These are phyloP conservation scores for Boletus rufocinnamomeus DNA, from an alignment of 768 basidiomycete genomes.

Conservation along the genomic window DNA sequence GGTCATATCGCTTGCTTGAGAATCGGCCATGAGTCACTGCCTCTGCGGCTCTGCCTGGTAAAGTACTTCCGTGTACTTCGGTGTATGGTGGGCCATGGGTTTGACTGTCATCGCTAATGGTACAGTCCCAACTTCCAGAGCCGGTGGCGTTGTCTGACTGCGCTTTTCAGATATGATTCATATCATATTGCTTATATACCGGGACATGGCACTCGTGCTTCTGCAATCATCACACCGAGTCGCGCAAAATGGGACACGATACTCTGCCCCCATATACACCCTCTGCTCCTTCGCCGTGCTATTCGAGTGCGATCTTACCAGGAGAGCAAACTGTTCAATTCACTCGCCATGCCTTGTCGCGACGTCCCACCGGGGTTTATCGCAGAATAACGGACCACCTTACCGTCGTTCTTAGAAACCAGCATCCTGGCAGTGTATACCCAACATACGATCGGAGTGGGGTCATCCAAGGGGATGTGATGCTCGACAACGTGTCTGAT, in stretches of 20 bases:
- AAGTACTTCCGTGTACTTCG: too few relatives aligned
- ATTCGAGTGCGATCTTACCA: slow-evolving; percentile 50
- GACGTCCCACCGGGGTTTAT: slow-evolving; percentile 21
- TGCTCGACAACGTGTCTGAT: slow-evolving; percentile 11
- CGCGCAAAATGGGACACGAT: slow-evolving; percentile 11
- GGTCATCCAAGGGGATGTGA: slow-evolving; percentile 29
- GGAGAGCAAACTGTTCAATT: slow-evolving; percentile 55
- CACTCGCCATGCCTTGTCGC: slow-evolving; percentile 31
- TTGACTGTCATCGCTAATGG: too few relatives aligned
- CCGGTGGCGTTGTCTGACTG: not conserved
- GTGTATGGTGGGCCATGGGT: too few relatives aligned
- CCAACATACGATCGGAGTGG: slow-evolving; percentile 25
- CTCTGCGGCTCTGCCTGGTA: too few relatives aligned
- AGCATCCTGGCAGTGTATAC: slow-evolving; percentile 23
- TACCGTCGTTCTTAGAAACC: slow-evolving; percentile 27
- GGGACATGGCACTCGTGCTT: not conserved
- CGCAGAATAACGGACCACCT: slow-evolving; percentile 34
- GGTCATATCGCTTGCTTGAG: too few relatives aligned
- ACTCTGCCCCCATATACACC: slow-evolving; percentile 53
- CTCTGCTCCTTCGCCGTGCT: slow-evolving; percentile 52
- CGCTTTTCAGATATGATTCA: slow-evolving; percentile 6
- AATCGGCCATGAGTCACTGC: too few relatives aligned
- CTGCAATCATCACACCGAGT: not conserved
- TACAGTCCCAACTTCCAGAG: too few relatives aligned
- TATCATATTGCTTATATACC: slow-evolving; percentile 3